Conservation (phyloP, 371 early-diverging fungal species). For the Mucor indicus region DNA sequence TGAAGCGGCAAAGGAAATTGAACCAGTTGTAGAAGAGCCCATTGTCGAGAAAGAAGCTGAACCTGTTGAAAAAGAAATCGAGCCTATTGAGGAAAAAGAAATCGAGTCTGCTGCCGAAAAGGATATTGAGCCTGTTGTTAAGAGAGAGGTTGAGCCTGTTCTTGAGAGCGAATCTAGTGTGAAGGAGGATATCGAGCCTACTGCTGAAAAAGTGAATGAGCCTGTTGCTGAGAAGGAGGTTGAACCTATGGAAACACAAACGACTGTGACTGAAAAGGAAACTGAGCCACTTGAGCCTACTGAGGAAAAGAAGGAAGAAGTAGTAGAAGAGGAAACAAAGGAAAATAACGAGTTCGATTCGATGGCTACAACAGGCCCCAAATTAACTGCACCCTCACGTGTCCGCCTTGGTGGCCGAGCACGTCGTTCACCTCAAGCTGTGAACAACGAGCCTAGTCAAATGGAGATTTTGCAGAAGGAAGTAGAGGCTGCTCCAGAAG, state of each 20-base stretch:
- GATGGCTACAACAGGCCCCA: conserved; percentile 43
- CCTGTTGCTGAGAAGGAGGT: background rate
- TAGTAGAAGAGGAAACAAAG: background rate
- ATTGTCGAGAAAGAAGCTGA: conserved; percentile 12
- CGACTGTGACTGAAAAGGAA: too few relatives aligned
- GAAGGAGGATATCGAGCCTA: background rate
- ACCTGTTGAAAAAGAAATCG: background rate
- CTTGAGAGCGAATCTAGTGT: conserved; percentile 1
- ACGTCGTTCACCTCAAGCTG: conserved; percentile 28
- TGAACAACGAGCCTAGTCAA: conserved; percentile 38
- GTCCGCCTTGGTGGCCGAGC: conserved; percentile 24
- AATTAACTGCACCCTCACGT: conserved; percentile 33
- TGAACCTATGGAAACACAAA: too few relatives aligned
- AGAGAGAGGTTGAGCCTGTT: background rate
- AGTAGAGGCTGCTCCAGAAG: conserved; percentile 7
- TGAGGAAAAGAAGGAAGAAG: conserved; percentile 2
- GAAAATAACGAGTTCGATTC: conserved; percentile 11
- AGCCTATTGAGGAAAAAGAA: conserved; percentile 2
- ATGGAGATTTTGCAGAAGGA: conserved; percentile 41
- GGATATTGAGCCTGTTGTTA: background rate
- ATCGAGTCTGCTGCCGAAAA: background rate
- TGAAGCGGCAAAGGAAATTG: background rate
- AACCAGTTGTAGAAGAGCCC: conserved; percentile 8
- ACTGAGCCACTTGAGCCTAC: too few relatives aligned
- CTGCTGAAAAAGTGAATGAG: background rate